A percentile compares a stretch with the other conserved stretches of the same genome.
phyloP scores from a whole-genome alignment of 208 protist species.

The Phytomonas serpens region DNA sequence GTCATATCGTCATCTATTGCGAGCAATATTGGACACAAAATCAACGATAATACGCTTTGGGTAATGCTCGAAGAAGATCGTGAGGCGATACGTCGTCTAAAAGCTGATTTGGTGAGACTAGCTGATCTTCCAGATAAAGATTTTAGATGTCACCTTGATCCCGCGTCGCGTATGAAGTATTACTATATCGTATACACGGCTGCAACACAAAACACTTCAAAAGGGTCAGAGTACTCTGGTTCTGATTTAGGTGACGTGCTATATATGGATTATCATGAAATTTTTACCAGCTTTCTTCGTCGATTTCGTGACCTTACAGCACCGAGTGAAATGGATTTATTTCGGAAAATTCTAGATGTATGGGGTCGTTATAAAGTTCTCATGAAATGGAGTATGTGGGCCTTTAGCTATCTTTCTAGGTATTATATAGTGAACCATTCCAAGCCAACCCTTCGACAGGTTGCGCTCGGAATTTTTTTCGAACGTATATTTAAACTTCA shows the following conservation, averaged over 20 bases:
- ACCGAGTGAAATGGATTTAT: slow-evolving; percentile 45
- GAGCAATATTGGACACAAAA: background rate
- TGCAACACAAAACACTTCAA: slow-evolving; percentile 57
- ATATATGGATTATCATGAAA: slow-evolving; percentile 88
- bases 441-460: slow-evolving; percentile 70
- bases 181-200: slow-evolving; percentile 81
- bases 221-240: slow-evolving; percentile 34
- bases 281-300: slow-evolving; percentile 72
- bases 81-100: slow-evolving; percentile 72
- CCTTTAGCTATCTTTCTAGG: slow-evolving; percentile 79
- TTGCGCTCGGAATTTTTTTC: slow-evolving; percentile 75
- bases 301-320: slow-evolving; percentile 33
- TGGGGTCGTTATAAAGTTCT: slow-evolving; percentile 82
- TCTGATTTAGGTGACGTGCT: slow-evolving; percentile 67
- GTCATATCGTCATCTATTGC: background rate
- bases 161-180: slow-evolving; percentile 61
- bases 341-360: slow-evolving; percentile 47
- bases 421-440: slow-evolving; percentile 83
- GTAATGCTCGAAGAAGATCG: slow-evolving; percentile 73
- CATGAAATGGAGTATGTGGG: slow-evolving; percentile 76
- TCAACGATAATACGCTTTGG: background rate
- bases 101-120: slow-evolving; percentile 80
- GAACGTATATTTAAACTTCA: slow-evolving; percentile 75
- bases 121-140: slow-evolving; percentile 62
- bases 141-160: slow-evolving; percentile 13